Evolutionary conservation across 176 grass and related monocot species (phyloP), one percentile per base, ranked within the genome.

Genomic region (Juncus effusus): DNA sequence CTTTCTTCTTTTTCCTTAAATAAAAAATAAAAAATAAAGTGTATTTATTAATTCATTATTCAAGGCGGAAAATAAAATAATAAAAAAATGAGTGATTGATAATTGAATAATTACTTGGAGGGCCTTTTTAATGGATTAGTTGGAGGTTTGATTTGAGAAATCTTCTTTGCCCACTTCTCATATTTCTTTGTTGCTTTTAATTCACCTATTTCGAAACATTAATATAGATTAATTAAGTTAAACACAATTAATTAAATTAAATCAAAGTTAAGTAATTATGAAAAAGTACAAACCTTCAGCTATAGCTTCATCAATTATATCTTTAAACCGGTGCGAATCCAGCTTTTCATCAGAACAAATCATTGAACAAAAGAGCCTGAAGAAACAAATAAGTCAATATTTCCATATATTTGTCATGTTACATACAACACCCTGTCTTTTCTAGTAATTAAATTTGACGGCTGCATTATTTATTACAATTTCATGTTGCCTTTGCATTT

Each of bases 301-400:
- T 78, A 93, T 99, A 64, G 89, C 88, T 50, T 83, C 83, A 60
- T 99, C 94, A 71, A 99, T 93, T 69, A 93, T 93, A 85, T 93
- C 89, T 63, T 90, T 94, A 60, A 85, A 99, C 49, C 89, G 89
- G 66, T 87, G 95, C 10, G 95, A 99, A 67, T 99, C 89, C 75
- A 99, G 69, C 76, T 93, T 99, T 69, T 89, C 47, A 7, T 94
- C 78, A 70, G 95, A 99, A 78, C 95, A 97, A 51, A 97, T 81
- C 93, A 91, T 86, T 16, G 93, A 86, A 66, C 88, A 92, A 52
- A 97, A 97, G 56, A 97, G 80, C 64, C 93, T 89, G 68, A 79
- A 52, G 19, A 80, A 75, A 2, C 13, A 19, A 57, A 47, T 3
- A 42, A 36, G 63, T 63, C 9, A 80, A 69, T 51, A 14, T 38